A percentile compares a stretch with the other conserved stretches of the same genome.
Evolutionary conservation across 768 basidiomycete genomes (phyloP).

Genomic region (Collybia sordida): DNA sequence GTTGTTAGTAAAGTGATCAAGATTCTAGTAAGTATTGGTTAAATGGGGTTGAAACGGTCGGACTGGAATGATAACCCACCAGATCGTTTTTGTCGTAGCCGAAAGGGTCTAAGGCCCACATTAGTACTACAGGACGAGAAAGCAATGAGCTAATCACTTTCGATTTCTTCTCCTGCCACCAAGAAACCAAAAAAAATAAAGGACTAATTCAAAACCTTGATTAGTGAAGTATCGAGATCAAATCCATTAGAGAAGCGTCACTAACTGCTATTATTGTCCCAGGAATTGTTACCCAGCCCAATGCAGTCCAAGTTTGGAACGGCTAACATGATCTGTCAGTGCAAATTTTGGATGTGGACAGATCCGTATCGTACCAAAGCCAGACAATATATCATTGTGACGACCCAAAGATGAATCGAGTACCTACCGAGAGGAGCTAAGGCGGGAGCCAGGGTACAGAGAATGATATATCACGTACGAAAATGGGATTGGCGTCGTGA

Average conservation of each 20-base stretch:
- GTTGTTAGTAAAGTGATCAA: conserved; percentile 70
- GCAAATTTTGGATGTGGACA: not conserved
- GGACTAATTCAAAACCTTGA: conserved; percentile 31
- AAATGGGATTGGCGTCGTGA: conserved; percentile 77
- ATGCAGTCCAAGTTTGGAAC: conserved; percentile 55
- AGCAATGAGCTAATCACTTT: conserved; percentile 40
- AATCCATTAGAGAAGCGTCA: conserved; percentile 8
- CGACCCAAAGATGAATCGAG: conserved; percentile 66
- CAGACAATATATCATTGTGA: conserved; percentile 60
- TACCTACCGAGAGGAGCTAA: conserved; percentile 39
- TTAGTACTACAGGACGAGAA: conserved; percentile 1
- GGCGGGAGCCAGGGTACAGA: not conserved
- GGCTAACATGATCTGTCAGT: conserved; percentile 39
- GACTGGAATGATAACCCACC: conserved; percentile 30
- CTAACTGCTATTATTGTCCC: conserved; percentile 52
- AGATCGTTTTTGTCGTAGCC: conserved; percentile 77
- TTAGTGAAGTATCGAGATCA: not conserved
- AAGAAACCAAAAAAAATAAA: conserved; percentile 77
- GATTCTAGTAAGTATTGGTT: conserved; percentile 35
- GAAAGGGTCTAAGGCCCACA: conserved; percentile 37
- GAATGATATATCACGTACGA: conserved; percentile 41
- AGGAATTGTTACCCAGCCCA: conserved; percentile 67
- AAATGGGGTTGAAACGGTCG: not conserved
- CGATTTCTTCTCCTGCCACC: conserved; percentile 74
- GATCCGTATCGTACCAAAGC: conserved; percentile 43